Conservation (phyloP, 768 basidiomycete genomes). For the Russula griseocarnosa region DNA sequence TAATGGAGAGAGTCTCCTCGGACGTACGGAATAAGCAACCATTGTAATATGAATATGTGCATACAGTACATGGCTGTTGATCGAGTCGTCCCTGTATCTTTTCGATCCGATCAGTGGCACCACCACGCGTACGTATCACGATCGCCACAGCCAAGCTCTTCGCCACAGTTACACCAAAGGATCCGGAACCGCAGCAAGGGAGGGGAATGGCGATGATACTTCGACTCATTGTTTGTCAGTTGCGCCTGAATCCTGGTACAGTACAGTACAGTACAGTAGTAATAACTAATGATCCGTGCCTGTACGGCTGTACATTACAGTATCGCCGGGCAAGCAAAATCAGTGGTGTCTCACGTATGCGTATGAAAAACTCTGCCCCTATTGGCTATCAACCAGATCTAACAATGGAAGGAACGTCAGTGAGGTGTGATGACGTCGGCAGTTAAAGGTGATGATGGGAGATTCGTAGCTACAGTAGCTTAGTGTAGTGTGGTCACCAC, state of each 20-base stretch:
- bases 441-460: neutral
- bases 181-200: no score
- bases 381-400: no score
- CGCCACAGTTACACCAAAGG: neutral
- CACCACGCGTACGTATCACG: no score
- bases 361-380: no score
- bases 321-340: neutral
- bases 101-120: neutral
- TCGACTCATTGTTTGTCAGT: neutral
- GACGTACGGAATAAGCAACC: conserved; percentile 5
- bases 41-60: neutral
- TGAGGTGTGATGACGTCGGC: neutral
- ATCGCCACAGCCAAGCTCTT: neutral
- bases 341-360: neutral
- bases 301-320: neutral
- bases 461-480: neutral
- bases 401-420: no score
- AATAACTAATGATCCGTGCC: no score
- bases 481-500: no score
- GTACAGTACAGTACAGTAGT: neutral
- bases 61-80: neutral
- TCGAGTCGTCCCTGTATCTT: neutral
- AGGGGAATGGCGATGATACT: neutral
- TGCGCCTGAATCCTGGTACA: neutral
- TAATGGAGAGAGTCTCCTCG: conserved; percentile 46